A percentile compares a stretch with the other conserved stretches of the same genome.
Conservation (phyloP, 2,329 filamentous ascomycete species). For the Myotisia sp. region DNA sequence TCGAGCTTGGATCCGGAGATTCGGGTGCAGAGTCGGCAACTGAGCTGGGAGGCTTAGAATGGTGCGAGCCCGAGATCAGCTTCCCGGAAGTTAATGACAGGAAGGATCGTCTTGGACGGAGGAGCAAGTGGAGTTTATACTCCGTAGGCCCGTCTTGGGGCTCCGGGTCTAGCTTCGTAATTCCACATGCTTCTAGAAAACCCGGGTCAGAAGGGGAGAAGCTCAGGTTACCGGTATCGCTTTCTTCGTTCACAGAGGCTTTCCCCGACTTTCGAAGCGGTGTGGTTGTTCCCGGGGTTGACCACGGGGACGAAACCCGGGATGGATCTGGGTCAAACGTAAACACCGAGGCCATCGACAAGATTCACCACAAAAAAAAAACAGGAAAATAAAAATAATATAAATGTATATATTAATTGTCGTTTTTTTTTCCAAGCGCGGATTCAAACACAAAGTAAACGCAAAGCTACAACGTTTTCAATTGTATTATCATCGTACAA, state of each 20-base stretch:
- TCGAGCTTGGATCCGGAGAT: conserved; percentile 21
- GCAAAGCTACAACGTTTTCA: neutral
- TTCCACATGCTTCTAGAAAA: conserved; percentile 42
- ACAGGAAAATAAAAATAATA: too few species aligned
- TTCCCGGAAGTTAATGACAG: conserved; percentile 53
- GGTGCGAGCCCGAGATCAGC: conserved; percentile 39
- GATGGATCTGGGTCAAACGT: conserved; percentile 84
- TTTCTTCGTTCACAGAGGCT: conserved; percentile 26
- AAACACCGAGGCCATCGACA: conserved; percentile 77
- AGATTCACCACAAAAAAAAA: too few species aligned
- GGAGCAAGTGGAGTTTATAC: conserved; percentile 84
- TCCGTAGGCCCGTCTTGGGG: conserved; percentile 90
- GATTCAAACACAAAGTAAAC: too few species aligned
- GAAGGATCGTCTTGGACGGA: conserved; percentile 64
- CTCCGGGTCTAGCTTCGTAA: conserved; percentile 71
- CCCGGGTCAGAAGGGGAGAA: too few species aligned
- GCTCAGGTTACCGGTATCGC: too few species aligned
- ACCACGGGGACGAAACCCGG: conserved; percentile 82
- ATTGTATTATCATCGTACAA: neutral
- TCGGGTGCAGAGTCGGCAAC: neutral
- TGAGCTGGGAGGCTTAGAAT: conserved; percentile 21
- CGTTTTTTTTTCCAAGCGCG: too few species aligned
- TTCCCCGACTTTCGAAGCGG: conserved; percentile 20
- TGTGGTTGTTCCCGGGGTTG: conserved; percentile 39
- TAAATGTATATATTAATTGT: too few species aligned